phyloP scores from a whole-genome alignment of 2,329 filamentous ascomycete genomes.

The Trichoderma sp. region DNA sequence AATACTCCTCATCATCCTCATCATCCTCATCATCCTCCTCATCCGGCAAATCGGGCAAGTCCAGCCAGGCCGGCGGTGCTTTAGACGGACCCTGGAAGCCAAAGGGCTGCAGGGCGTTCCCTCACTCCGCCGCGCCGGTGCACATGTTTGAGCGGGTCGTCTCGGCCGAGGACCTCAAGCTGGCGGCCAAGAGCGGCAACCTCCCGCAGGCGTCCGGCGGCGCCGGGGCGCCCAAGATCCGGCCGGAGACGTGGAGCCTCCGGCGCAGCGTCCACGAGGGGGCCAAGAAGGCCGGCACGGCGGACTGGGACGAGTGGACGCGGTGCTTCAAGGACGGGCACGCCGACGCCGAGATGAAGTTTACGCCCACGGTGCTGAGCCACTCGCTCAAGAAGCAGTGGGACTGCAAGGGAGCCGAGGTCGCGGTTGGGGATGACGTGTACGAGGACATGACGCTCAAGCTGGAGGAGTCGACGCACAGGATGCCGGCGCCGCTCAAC shows the following conservation, averaged over 20 bases:
- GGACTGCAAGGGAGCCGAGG: conserved; percentile 48
- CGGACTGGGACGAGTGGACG: conserved; percentile 66
- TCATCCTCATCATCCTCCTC: conserved; percentile 27
- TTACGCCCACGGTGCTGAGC: conserved; percentile 44
- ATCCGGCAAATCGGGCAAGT: conserved; percentile 3
- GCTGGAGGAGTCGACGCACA: conserved; percentile 68
- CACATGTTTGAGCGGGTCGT: conserved; percentile 57
- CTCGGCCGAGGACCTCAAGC: conserved; percentile 47
- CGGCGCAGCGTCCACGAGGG: conserved; percentile 65
- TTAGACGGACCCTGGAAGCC: conserved; percentile 49
- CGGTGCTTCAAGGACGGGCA: conserved; percentile 57
- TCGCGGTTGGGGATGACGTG: conserved; percentile 42
- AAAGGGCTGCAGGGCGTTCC: conserved; percentile 53
- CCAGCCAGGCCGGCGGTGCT: background rate
- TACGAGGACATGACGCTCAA: conserved; percentile 54
- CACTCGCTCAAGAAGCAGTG: conserved; percentile 47
- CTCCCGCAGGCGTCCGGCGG: conserved; percentile 33
- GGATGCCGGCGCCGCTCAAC: conserved; percentile 60
- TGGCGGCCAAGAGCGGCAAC: conserved; percentile 42
- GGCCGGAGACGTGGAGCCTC: conserved; percentile 63
- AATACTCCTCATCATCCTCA: conserved; percentile 30
- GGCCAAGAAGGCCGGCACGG: conserved; percentile 53
- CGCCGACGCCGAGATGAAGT: conserved; percentile 45
- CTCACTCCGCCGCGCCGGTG: conserved; percentile 54
- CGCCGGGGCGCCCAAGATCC: conserved; percentile 27